Base-by-base conservation (phyloP, 495 filamentous ascomycete species). In the Hypoxylon fragiforme region DNA sequence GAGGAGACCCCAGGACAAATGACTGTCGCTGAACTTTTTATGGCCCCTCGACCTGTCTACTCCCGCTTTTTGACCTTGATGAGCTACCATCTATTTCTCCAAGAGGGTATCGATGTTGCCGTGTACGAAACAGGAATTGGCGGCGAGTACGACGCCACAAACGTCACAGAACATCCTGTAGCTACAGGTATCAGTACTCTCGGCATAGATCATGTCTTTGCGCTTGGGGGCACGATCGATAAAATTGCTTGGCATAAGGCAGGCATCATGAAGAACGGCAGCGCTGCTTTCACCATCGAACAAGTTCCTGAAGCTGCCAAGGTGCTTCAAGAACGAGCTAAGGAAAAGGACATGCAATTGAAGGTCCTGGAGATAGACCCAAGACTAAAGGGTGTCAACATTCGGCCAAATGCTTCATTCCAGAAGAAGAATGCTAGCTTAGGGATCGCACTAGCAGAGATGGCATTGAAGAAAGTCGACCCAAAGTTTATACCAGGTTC, bases 171-270 rank as follows among this genome's bases (percentile, higher is more conserved):
- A 14, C 71, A 79, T 18, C 92, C 92, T 5, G 82, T 82, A 11
- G 88, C 83, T 1, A 81, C 81, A 2, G 91, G 85, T 0, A 89
- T 98, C 36, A 89, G 85, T 9, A 91, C 85, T 39, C 75, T 98
- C 18, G 94, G 91, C 6, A 95, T 98, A 56, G 95, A 98, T 60
- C 94, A 98, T 62, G 82, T 85, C 11, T 77, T 75, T 12, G 75
- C 91, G 65, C 80, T 98, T 24, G 94, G 94, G 11, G 69, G 81
- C 26, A 95, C 94, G 0, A 84, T 96, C 34, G 88, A 91, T 40
- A 80, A 92, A 57, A 98, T 98, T 53, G 92, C 95, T 3, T 97
- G 95, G 94, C 92, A 98, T 64, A 97, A 98, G 69, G 89, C 82
- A 9, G 94, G 94, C 9, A 92, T 97, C 43, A 86, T 96, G 74